Base-by-base conservation (phyloP, 495 filamentous ascomycete genomes). In the Stereocaulon alpinum region DNA sequence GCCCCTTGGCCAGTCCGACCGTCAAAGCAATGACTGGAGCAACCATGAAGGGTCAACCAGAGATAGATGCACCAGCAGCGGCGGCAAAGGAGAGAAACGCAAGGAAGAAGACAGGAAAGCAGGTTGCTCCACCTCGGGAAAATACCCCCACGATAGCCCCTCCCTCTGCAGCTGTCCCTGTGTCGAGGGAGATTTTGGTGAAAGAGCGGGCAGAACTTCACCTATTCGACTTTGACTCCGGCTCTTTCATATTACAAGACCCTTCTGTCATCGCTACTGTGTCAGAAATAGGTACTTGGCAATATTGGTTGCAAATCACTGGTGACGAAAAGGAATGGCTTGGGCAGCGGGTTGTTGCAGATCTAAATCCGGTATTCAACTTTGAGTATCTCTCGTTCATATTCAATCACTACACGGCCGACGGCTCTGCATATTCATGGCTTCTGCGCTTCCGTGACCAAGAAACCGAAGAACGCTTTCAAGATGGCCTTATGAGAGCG, bases 281-380 rank as follows among this genome's bases (percentile, higher is more conserved):
- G 3, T 85, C 83, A 2, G 94, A 97, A 61, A 80, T 88, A 52
- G 93, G 92, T 4, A 81, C 82, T 48, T 98, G 94, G 94, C 80
- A 92, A 62, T 98, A 97, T 71, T 97, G 91, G 90, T 77, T 98
- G 41, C 88, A 96, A 64, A 88, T 98, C 51, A 80, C 78, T 47
- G 87, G 88, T 62, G 71, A 76, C 27, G 84, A 91, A 18, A 83
- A 81, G 60, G 85, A 91, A 43, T 96, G 93, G 93, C 76, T 98
- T 9, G 91, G 91, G 24, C 89, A 94, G 64, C 80, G 83, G 20
- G 82, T 98, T 18, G 74, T 88, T 29, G 84, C 86, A 6, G 94
- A 97, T 64, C 87, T 97, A 67, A 98, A 98, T 66, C 94, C 93
- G 0, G 93, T 98, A 40, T 98, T 98, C 78, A 97, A 96, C 74